These are phyloP conservation scores for Penicillium roqueforti DNA, from an alignment of 495 filamentous ascomycete genomes.

Conservation along the genomic window DNA sequence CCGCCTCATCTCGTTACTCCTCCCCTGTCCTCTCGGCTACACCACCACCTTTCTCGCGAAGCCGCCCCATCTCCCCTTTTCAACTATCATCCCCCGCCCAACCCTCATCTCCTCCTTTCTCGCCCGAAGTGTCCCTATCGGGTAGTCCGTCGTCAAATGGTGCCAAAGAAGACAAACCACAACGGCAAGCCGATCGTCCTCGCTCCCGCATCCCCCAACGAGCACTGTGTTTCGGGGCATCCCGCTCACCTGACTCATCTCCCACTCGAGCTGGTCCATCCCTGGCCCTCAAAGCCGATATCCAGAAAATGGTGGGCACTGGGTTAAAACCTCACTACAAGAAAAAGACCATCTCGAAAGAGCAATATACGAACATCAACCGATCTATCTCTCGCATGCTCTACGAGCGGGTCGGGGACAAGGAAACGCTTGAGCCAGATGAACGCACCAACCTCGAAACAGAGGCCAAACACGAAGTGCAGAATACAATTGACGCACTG, in stretches of 20 bases:
- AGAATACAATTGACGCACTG: slow-evolving; percentile 51
- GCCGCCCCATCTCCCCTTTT: slow-evolving; percentile 62
- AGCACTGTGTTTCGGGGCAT: slow-evolving; percentile 43
- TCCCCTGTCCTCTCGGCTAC: slow-evolving; percentile 67
- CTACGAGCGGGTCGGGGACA: slow-evolving; percentile 73
- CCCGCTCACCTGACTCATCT: slow-evolving; percentile 52
- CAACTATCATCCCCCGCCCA: slow-evolving; percentile 62
- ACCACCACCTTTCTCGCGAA: slow-evolving; percentile 61
- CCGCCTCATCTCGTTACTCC: slow-evolving; percentile 59
- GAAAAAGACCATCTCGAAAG: slow-evolving; percentile 62
- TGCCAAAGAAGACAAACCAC: slow-evolving; percentile 11
- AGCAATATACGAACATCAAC: slow-evolving; percentile 86
- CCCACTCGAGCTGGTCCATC: slow-evolving; percentile 56
- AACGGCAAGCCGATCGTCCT: slow-evolving; percentile 11
- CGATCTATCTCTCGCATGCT: slow-evolving; percentile 74
- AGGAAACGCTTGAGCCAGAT: slow-evolving; percentile 51
- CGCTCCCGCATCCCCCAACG: slow-evolving; percentile 36
- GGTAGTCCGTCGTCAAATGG: slow-evolving; percentile 21
- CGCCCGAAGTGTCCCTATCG: slow-evolving; percentile 43
- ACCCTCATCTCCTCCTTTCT: slow-evolving; percentile 58
- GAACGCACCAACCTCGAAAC: slow-evolving; percentile 61
- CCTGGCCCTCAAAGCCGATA: slow-evolving; percentile 69
- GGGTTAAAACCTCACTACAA: slow-evolving; percentile 75
- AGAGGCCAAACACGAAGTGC: slow-evolving; percentile 70
- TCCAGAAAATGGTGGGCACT: slow-evolving; percentile 74